Evolutionary conservation across 805 yeast genomes (phyloP).

Genomic region (Candida hispaniensis): DNA sequence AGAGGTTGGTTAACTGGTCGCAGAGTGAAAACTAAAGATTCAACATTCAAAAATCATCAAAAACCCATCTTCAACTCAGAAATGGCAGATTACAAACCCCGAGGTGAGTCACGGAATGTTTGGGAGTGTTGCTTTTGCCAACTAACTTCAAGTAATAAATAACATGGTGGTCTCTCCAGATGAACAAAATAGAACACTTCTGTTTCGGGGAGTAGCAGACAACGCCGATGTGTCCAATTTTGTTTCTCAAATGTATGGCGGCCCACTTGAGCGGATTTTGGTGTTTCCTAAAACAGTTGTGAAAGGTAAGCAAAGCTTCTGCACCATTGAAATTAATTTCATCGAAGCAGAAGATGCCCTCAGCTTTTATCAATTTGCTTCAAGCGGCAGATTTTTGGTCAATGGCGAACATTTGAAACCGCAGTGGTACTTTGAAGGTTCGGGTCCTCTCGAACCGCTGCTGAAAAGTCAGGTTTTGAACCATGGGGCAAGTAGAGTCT

Average conservation of each 20-base stretch:
- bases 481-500: slow-evolving; percentile 7
- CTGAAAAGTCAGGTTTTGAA: slow-evolving; percentile 4
- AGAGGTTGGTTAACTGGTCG: too few species aligned
- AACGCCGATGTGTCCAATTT: slow-evolving; percentile 5
- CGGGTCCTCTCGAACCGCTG: slow-evolving; percentile 6
- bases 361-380: slow-evolving; percentile 13
- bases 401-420: slow-evolving; percentile 14
- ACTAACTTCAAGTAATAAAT: too few species aligned
- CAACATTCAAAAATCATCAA: too few species aligned
- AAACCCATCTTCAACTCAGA: too few species aligned
- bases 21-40: too few species aligned
- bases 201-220: slow-evolving; percentile 10
- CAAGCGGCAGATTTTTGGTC: slow-evolving; percentile 12
- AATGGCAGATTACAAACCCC: too few species aligned
- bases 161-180: slow-evolving; percentile 14
- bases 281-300: slow-evolving; percentile 5
- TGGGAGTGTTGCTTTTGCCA: too few species aligned
- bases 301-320: too few species aligned
- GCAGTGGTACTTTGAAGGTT: slow-evolving; percentile 13
- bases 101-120: too few species aligned
- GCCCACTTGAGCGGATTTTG: slow-evolving; percentile 10
- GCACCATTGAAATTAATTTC: slow-evolving; percentile 15
- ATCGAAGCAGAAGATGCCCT: slow-evolving; percentile 15
- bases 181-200: slow-evolving; percentile 9
- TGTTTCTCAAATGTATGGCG: slow-evolving; percentile 13